These are phyloP conservation scores for Xylaria scruposa DNA, from an alignment of 495 filamentous ascomycete genomes.

Conservation along the genomic window DNA sequence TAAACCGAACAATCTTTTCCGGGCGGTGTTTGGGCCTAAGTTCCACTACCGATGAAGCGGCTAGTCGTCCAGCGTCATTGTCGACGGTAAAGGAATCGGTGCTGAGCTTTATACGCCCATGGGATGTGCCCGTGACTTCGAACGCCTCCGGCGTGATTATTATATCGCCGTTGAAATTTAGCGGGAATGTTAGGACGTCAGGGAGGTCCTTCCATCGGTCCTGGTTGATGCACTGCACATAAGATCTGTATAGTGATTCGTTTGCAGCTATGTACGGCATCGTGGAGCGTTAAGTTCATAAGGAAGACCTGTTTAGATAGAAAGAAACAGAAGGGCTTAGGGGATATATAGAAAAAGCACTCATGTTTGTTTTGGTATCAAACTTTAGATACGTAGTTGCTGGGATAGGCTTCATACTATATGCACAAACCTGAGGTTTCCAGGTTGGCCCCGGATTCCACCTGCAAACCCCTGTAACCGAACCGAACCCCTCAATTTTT, in stretches of 20 bases:
- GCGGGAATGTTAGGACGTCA: constrained; percentile 28
- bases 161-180: background rate
- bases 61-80: constrained; percentile 28
- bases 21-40: background rate
- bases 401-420: background rate
- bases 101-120: constrained; percentile 29
- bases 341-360: background rate
- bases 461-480: constrained; percentile 1
- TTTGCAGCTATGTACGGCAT: constrained; percentile 23
- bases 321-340: background rate
- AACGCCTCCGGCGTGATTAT: background rate
- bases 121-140: constrained; percentile 20
- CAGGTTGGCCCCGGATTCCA: background rate
- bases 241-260: constrained; percentile 28
- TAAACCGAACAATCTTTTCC: background rate
- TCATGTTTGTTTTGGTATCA: background rate
- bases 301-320: background rate
- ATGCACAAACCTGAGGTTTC: background rate
- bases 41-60: constrained; percentile 19
- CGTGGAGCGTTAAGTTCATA: background rate
- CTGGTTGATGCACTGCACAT: constrained; percentile 32
- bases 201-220: constrained; percentile 31
- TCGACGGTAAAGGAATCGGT: constrained; percentile 33
- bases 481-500: constrained; percentile 5
- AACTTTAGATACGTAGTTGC: background rate